Base-by-base conservation (phyloP, 2,329 filamentous ascomycete species). In the Huntiella abstrusa region DNA sequence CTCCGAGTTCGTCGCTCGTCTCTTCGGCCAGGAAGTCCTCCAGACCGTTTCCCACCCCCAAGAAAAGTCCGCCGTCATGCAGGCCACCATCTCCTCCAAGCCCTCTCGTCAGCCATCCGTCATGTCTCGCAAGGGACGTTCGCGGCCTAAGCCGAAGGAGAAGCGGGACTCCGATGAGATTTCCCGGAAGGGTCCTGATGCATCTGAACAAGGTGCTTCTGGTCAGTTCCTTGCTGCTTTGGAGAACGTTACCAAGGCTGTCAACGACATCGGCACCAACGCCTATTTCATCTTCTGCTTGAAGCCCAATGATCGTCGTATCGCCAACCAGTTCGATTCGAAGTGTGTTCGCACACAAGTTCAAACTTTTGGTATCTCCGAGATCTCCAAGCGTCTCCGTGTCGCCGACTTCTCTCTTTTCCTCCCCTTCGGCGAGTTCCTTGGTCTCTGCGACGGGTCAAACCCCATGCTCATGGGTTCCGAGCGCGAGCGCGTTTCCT, bases 251-350 rank as follows among this genome's bases (percentile, higher is more conserved):
- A 92, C 80, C 49, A 87, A 88, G 55, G 87, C 85, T 2, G 68
- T 98, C 39, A 81, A 77, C 2, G 77, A 83, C 2, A 74, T 80
- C 3, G 83, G 86, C 56, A 83, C 86, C 8, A 98, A 98, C 56
- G 75, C 82, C 1, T 98, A 98, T 62, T 96, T 95, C 55, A 75
- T 98, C 39, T 95, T 98, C 62, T 98, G 91, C 57, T 64, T 98
- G 52, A 98, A 98, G 63, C 88, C 91, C 16, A 98, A 98, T 55
- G 91, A 98, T 59, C 75, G 91, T 45, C 78, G 91, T 43, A 98
- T 98, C 53, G 88, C 91, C 51, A 98, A 98, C 54, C 91, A 98
- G 57, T 98, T 96, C 55, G 91, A 98, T 61, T 95, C 86, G 71
- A 96, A 96, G 62, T 98, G 91, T 59, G 91, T 98, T 16, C 79